phyloP scores from a whole-genome alignment of 768 basidiomycete species.

The Leccinum pellstonianum region DNA sequence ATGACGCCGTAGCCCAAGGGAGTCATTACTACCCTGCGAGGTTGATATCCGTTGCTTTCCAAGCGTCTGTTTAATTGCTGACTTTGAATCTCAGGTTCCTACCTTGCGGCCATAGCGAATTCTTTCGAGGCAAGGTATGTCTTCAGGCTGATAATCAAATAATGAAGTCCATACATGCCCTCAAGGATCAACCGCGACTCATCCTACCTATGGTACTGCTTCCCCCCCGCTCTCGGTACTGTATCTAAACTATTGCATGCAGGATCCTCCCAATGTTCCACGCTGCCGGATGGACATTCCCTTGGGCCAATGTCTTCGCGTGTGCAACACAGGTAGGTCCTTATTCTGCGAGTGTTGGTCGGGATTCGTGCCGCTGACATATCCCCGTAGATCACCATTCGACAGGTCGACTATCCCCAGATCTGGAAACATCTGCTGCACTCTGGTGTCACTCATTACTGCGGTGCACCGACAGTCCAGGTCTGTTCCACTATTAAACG shows the following conservation, averaged over 20 bases:
- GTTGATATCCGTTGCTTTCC: constrained; percentile 32
- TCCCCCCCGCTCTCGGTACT: neutral
- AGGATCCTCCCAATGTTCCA: constrained; percentile 95
- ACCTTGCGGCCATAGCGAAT: constrained; percentile 79
- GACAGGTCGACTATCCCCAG: constrained; percentile 64
- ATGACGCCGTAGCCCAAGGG: constrained; percentile 65
- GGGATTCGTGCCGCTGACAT: neutral
- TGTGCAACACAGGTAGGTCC: constrained; percentile 65
- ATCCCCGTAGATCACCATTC: constrained; percentile 59
- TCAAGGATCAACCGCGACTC: constrained; percentile 62
- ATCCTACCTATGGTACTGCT: constrained; percentile 68
- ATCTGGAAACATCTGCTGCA: constrained; percentile 81
- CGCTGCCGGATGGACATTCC: constrained; percentile 87
- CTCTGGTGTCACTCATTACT: constrained; percentile 82
- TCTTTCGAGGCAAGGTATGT: constrained; percentile 70
- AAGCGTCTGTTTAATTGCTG: neutral
- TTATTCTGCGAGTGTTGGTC: neutral
- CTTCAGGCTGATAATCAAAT: neutral
- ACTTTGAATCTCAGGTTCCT: constrained; percentile 54
- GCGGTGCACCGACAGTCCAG: constrained; percentile 88
- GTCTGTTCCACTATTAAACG: constrained; percentile 35
- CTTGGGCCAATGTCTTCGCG: constrained; percentile 75
- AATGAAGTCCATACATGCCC: neutral
- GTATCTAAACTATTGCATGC: neutral
- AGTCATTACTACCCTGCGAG: constrained; percentile 75